phyloP scores from a whole-genome alignment of 805 yeast species.

The Ogataea nitratoaversa region DNA sequence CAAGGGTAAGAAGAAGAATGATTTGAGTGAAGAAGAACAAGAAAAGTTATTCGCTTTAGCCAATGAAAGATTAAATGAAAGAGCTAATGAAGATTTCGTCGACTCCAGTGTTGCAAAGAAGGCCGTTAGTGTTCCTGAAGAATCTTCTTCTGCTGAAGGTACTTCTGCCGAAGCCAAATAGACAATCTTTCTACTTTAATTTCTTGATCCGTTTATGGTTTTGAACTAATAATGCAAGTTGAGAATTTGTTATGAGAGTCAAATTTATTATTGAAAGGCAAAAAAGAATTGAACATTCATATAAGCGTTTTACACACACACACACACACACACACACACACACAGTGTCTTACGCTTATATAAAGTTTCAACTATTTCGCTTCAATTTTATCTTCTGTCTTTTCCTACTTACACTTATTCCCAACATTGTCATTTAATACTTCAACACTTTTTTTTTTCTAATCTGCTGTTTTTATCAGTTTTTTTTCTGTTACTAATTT shows the following conservation, averaged over 20 bases:
- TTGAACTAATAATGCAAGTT: too few species aligned
- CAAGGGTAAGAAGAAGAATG: constrained; percentile 62
- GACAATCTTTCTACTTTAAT: neutral
- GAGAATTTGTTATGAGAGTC: too few species aligned
- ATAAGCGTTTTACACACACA: constrained; percentile 8
- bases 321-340: constrained; percentile 13
- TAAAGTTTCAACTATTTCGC: neutral
- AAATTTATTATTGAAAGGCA: too few species aligned
- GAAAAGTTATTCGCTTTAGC: constrained; percentile 47
- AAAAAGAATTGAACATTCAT: too few species aligned
- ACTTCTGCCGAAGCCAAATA: neutral
- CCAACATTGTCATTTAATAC: too few species aligned
- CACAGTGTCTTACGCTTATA: too few species aligned
- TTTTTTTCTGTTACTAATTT: neutral
- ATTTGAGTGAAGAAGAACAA: constrained; percentile 49
- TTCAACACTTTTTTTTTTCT: neutral
- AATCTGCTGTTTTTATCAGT: neutral
- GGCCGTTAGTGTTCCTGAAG: neutral
- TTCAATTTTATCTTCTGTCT: neutral
- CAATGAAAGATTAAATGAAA: constrained; percentile 25
- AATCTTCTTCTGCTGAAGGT: neutral
- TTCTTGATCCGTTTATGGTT: neutral
- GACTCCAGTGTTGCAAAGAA: neutral
- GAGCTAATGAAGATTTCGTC: constrained; percentile 3
- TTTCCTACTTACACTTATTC: neutral